Conservation (phyloP, 2,329 filamentous ascomycete species). For the Amesomyces nigricolor region DNA sequence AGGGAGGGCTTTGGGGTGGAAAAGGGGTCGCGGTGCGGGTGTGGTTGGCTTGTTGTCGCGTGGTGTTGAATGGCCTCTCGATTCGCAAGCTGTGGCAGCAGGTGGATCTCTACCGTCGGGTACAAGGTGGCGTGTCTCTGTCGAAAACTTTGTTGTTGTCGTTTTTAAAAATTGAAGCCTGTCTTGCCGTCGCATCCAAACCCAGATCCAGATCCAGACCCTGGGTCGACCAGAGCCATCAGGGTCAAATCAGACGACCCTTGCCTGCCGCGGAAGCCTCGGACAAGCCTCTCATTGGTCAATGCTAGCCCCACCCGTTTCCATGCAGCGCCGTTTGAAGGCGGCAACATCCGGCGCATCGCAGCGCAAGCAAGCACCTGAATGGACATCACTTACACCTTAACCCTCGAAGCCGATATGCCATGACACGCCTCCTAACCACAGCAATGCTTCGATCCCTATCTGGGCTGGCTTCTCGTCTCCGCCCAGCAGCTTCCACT, state of each 20-base stretch:
- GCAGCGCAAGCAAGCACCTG: not conserved
- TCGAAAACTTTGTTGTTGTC: too few relatives aligned
- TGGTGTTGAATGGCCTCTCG: not conserved
- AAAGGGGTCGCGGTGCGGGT: not conserved
- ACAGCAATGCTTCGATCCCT: conserved; percentile 11
- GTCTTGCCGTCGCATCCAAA: not conserved
- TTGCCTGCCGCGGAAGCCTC: conserved; percentile 8
- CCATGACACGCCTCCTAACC: not conserved
- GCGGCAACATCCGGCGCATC: not conserved
- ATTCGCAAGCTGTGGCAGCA: too few relatives aligned
- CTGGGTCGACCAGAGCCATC: not conserved
- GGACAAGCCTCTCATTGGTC: not conserved
- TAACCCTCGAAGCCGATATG: not conserved
- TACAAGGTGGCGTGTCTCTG: not conserved
- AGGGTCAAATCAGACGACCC: conserved; percentile 1
- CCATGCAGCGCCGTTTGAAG: not conserved
- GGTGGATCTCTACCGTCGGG: not conserved
- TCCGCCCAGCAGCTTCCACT: too few relatives aligned
- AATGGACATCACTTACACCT: not conserved
- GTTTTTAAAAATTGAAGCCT: not conserved
- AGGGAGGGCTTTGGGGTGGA: not conserved
- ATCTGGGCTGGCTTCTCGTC: not conserved
- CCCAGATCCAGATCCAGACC: not conserved
- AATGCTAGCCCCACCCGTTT: not conserved
- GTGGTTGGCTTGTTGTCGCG: not conserved